phyloP scores from a whole-genome alignment of 768 basidiomycete species.

The Leccinellum luteum region DNA sequence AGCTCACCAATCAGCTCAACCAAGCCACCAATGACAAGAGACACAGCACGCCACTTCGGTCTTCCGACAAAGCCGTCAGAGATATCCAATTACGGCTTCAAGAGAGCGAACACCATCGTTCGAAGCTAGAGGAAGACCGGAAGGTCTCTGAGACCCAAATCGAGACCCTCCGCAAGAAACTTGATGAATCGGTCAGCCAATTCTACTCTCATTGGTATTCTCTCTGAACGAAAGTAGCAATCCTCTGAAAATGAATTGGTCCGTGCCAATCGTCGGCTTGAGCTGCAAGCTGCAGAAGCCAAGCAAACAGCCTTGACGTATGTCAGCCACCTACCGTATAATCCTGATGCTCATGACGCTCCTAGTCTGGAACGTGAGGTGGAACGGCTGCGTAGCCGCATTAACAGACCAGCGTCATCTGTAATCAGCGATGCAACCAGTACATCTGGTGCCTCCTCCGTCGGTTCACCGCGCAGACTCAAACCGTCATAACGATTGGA shows the following conservation, averaged over 20 bases:
- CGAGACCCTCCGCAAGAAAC: constrained; percentile 49
- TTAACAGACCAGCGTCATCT: constrained; percentile 55
- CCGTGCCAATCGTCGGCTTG: constrained; percentile 70
- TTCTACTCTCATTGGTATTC: neutral
- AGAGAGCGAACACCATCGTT: constrained; percentile 61
- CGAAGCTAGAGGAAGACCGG: constrained; percentile 64
- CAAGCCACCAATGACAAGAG: constrained; percentile 43
- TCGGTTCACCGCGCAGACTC: constrained; percentile 28
- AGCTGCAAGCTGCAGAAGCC: constrained; percentile 71
- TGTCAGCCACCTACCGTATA: constrained; percentile 20
- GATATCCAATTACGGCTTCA: constrained; percentile 53
- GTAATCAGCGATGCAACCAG: constrained; percentile 24
- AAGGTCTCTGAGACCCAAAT: constrained; percentile 59
- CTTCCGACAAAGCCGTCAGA: constrained; percentile 46
- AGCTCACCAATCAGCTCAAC: constrained; percentile 50
- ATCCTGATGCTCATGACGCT: constrained; percentile 3
- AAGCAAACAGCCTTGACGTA: constrained; percentile 70
- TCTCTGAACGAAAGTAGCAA: constrained; percentile 46
- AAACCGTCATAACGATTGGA: constrained; percentile 19
- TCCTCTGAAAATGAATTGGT: constrained; percentile 65
- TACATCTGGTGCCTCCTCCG: constrained; percentile 22
- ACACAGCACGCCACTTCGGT: constrained; percentile 33
- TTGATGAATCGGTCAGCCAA: constrained; percentile 59
- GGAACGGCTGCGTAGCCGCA: constrained; percentile 63
- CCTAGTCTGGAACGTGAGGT: constrained; percentile 61